A percentile compares a stretch with the other conserved stretches of the same genome.
Conservation (phyloP, 2,329 filamentous ascomycete genomes). For the Aaosphaeria arxii region DNA sequence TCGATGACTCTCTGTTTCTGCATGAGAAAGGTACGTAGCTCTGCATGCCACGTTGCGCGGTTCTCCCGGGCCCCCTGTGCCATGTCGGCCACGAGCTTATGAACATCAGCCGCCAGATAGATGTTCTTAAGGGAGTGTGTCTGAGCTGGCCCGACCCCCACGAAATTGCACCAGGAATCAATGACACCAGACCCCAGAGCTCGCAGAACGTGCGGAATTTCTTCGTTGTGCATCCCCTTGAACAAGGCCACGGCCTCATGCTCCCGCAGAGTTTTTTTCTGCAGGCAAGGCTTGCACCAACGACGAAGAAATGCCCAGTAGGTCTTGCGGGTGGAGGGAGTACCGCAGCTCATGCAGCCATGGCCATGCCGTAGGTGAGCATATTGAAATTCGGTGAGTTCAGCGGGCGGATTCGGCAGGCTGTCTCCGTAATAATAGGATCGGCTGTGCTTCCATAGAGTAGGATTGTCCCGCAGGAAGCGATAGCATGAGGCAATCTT, state of each 20-base stretch:
- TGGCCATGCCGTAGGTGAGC: conserved; percentile 37
- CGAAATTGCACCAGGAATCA: conserved; percentile 40
- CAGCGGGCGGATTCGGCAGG: conserved; percentile 33
- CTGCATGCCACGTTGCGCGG: conserved; percentile 14
- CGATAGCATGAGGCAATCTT: conserved; percentile 35
- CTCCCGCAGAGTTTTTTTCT: conserved; percentile 29
- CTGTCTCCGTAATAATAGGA: conserved; percentile 29
- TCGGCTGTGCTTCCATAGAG: conserved; percentile 38
- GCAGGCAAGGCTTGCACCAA: conserved; percentile 41
- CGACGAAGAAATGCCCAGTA: conserved; percentile 43
- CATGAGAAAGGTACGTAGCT: conserved; percentile 18
- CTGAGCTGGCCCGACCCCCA: conserved; percentile 32
- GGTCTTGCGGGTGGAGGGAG: conserved; percentile 37
- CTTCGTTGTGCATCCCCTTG: conserved; percentile 21
- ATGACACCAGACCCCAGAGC: conserved; percentile 32
- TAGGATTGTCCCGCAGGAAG: conserved; percentile 32
- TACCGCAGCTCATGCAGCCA: conserved; percentile 38
- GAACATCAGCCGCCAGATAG: conserved; percentile 27
- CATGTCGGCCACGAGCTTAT: conserved; percentile 24
- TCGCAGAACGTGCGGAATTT: conserved; percentile 24
- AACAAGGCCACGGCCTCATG: conserved; percentile 25
- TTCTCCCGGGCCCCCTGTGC: conserved; percentile 13
- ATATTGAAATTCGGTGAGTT: conserved; percentile 40
- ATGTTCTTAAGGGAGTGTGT: conserved; percentile 32
- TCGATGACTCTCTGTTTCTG: conserved; percentile 23